Evolutionary conservation across 352 stramenopile genomes (phyloP).

Genomic region (Phytophthora agathidicida): DNA sequence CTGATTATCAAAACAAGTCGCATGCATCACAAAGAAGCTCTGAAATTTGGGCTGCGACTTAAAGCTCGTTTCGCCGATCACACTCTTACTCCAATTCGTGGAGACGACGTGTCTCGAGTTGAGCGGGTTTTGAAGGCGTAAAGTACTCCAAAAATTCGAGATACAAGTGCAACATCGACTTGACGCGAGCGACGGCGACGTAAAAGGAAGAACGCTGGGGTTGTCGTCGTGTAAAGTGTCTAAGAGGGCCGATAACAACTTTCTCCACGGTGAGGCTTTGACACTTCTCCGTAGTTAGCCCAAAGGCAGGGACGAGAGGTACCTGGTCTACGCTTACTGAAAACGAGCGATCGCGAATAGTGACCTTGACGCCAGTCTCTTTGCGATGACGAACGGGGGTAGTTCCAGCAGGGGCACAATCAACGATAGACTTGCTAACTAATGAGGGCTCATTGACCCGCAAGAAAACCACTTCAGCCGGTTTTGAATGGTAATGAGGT

Average conservation of each 20-base stretch:
- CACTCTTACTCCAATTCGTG: too few relatives aligned
- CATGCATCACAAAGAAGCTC: too few relatives aligned
- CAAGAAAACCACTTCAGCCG: not conserved
- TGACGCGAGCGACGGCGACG: not conserved
- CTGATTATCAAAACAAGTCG: too few relatives aligned
- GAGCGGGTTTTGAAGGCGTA: not conserved
- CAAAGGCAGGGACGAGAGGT: not conserved
- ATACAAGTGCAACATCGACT: not conserved
- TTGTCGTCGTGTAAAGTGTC: not conserved
- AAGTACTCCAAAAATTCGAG: not conserved
- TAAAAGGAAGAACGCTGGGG: conserved; percentile 7
- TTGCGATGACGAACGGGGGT: not conserved
- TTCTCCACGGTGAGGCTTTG: not conserved
- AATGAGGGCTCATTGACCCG: not conserved
- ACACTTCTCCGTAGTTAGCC: not conserved
- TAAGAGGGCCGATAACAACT: not conserved
- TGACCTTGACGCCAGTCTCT: not conserved
- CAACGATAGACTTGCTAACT: not conserved
- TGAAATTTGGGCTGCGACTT: too few relatives aligned
- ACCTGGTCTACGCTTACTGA: not conserved
- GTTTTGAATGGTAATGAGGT: not conserved
- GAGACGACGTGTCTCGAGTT: not conserved
- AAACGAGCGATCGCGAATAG: not conserved
- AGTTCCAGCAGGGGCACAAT: not conserved
- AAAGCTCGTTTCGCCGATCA: too few relatives aligned